Conservation (phyloP, 1,139 yeast genomes). For the Sugiyamaella japonica region DNA sequence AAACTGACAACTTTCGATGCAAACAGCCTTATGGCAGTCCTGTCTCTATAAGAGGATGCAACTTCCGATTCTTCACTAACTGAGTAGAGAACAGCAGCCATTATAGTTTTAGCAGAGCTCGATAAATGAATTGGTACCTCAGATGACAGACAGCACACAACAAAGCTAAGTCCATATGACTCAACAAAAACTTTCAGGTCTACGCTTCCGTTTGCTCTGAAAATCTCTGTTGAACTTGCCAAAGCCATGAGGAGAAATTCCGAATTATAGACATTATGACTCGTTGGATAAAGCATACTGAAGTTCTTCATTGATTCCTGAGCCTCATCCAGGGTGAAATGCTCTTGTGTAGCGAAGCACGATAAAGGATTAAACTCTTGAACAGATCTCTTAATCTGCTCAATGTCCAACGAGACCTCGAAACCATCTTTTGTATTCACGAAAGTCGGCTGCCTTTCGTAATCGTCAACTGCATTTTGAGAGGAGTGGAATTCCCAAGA, state of each 20-base stretch:
- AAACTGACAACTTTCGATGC: slow-evolving; percentile 62
- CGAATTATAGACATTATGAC: slow-evolving; percentile 30
- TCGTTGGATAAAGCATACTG: slow-evolving; percentile 8
- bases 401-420: slow-evolving; percentile 56
- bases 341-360: slow-evolving; percentile 14
- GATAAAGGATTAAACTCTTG: slow-evolving; percentile 39
- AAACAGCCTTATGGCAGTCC: slow-evolving; percentile 55
- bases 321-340: slow-evolving; percentile 6
- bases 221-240: slow-evolving; percentile 34
- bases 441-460: slow-evolving; percentile 23
- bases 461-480: slow-evolving; percentile 27
- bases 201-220: slow-evolving; percentile 38
- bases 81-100: slow-evolving; percentile 16
- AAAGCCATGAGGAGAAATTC: slow-evolving; percentile 37
- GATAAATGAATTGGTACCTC: slow-evolving; percentile 7
- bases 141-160: slow-evolving; percentile 50
- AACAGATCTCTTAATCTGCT: slow-evolving; percentile 52
- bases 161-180: slow-evolving; percentile 56
- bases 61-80: slow-evolving; percentile 12
- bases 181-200: slow-evolving; percentile 62
- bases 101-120: slow-evolving; percentile 6
- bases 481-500: slow-evolving; percentile 63
- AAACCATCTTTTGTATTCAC: slow-evolving; percentile 48
- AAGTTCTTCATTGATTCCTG: slow-evolving; percentile 11
- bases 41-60: slow-evolving; percentile 55